Evolutionary conservation across 2,329 filamentous ascomycete genomes (phyloP).

Genomic region (Xylariales sp.): DNA sequence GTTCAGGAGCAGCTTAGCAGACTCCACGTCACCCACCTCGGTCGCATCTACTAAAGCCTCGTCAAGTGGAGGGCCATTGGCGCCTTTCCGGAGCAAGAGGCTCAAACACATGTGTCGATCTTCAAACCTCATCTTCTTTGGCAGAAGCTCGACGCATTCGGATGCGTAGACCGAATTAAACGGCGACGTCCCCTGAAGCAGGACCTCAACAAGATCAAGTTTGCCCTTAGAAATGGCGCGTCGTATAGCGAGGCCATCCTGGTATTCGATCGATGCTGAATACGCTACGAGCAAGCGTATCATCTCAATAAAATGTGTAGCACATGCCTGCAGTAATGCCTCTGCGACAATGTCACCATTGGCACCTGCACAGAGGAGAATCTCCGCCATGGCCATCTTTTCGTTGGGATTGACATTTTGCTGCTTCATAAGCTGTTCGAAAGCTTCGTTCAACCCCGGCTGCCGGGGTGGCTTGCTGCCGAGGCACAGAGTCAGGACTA

Average conservation of each 20-base stretch:
- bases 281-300: constrained; percentile 47
- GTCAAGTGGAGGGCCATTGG: constrained; percentile 39
- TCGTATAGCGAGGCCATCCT: constrained; percentile 45
- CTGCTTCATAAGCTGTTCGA: constrained; percentile 41
- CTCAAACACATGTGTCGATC: constrained; percentile 39
- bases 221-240: constrained; percentile 42
- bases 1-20: constrained; percentile 44
- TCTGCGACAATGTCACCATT: constrained; percentile 44
- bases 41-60: constrained; percentile 47
- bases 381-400: constrained; percentile 48
- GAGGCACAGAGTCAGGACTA: constrained; percentile 50
- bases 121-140: constrained; percentile 40
- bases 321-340: constrained; percentile 44
- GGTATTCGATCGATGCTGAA: constrained; percentile 50
- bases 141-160: constrained; percentile 44
- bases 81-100: constrained; percentile 46
- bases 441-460: constrained; percentile 44
- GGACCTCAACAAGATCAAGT: constrained; percentile 38
- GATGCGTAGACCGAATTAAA: constrained; percentile 43
- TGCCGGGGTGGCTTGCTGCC: constrained; percentile 47
- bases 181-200: constrained; percentile 39
- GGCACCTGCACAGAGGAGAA: constrained; percentile 55
- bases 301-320: constrained; percentile 49
- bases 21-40: constrained; percentile 41
- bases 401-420: constrained; percentile 41